These are phyloP conservation scores for Elaeis guineensis DNA, from an alignment of 176 grass and related monocot genomes.

Conservation along the genomic window DNA sequence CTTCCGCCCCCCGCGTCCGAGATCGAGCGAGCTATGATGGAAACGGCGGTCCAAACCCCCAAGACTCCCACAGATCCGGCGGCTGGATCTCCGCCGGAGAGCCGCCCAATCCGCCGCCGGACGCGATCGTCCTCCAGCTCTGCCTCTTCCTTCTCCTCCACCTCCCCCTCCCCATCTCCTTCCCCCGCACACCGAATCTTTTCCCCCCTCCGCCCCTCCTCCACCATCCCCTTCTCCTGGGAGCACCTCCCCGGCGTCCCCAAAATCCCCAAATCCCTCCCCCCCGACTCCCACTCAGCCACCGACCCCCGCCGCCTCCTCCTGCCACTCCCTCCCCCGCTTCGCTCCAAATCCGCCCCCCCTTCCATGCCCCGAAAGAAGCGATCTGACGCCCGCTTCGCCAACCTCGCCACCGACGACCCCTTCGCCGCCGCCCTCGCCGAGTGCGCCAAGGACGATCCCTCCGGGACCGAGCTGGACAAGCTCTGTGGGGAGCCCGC, in stretches of 20 bases:
- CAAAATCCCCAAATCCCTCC: constrained; percentile 22
- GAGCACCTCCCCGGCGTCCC: constrained; percentile 87
- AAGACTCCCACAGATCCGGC: too few relatives aligned
- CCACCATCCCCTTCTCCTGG: constrained; percentile 94
- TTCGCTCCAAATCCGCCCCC: constrained; percentile 18
- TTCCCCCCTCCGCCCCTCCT: constrained; percentile 24
- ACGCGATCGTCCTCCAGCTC: constrained; percentile 11
- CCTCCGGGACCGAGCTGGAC: constrained; percentile 35
- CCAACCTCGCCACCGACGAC: neutral
- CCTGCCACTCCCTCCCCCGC: neutral
- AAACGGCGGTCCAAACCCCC: too few relatives aligned
- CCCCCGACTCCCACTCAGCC: constrained; percentile 15
- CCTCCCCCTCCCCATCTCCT: constrained; percentile 10
- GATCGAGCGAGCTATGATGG: too few relatives aligned
- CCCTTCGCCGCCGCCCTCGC: constrained; percentile 12
- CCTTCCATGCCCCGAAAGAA: constrained; percentile 6
- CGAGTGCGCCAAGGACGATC: constrained; percentile 16
- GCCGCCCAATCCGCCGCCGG: constrained; percentile 11
- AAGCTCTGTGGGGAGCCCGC: neutral
- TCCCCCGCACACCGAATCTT: constrained; percentile 20
- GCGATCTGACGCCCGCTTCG: neutral
- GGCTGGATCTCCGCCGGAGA: neutral
- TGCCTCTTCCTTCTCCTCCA: constrained; percentile 12
- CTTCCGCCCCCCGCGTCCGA: too few relatives aligned
- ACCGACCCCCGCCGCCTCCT: constrained; percentile 18